Base-by-base conservation (phyloP, 1,139 yeast genomes). In the Candida freyschussii region DNA sequence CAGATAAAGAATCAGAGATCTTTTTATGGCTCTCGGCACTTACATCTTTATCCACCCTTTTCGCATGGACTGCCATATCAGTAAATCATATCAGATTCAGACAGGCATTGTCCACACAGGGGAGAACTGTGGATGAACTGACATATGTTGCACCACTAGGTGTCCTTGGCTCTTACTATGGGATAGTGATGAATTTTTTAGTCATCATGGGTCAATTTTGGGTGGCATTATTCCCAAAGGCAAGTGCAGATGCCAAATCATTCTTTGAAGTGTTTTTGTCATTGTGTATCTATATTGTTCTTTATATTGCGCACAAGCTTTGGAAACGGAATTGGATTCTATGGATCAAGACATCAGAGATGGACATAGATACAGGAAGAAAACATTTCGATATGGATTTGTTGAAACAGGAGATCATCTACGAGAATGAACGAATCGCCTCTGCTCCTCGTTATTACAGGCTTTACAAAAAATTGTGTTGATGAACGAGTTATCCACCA, bases 281-380 rank as follows among this genome's bases (percentile, higher is more conserved):
- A 27, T 70, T 70, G 34, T 82, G 80, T 22, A 76, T 80, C 39
- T 63, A 78, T 38, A 45, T 78, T 33, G 69, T 57, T 3, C 78
- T 75, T 55, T 78, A 75, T 59, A 29, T 70, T 17, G 67, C 66
- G 38, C 84, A 78, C 63, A 67, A 76, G 43, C 12, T 74, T 13
- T 76, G 72, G 68, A 67, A 65, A 48, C 69, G 62, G 40, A 72
- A 73, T 47, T 76, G 73, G 72, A 61, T 42, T 23, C 41, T 72
- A 12, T 66, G 57, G 46, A 63, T 71, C 44, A 62, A 67, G 38
- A 67, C 76, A 23, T 53, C 59, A 27, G 75, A 76, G 32, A 72
- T 80, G 50, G 86, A 80, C 54, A 59, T 80, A 40, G 83, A 77
- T 48, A 66, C 80, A 12, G 86, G 85, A 50, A 75, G 86, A 72